These are phyloP conservation scores for Musa troglodytarum DNA, from an alignment of 176 grass and related monocot genomes.

Conservation along the genomic window DNA sequence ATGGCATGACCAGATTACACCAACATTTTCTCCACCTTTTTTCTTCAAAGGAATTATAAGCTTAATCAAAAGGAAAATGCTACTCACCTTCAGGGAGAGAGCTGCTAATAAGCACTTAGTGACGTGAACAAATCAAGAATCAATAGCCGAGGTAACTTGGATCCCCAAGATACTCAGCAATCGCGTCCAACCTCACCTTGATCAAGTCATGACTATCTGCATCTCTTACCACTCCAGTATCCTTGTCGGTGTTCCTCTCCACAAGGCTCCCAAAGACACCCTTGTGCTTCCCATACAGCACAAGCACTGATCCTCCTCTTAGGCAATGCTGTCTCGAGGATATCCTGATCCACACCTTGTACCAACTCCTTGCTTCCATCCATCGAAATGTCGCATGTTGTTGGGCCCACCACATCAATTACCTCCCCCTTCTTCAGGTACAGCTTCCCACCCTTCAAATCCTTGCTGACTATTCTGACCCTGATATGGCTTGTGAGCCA, in stretches of 20 bases:
- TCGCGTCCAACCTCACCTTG: conserved; percentile 62
- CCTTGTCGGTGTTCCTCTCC: conserved; percentile 52
- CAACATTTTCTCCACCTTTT: too few species aligned
- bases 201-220: conserved; percentile 66
- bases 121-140: conserved; percentile 7
- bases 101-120: not conserved
- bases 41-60: too few species aligned
- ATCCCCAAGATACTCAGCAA: conserved; percentile 80
- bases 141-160: conserved; percentile 64
- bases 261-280: conserved; percentile 71
- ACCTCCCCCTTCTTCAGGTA: conserved; percentile 80
- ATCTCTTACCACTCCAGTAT: conserved; percentile 56
- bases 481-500: conserved; percentile 87
- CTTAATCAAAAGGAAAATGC: not conserved
- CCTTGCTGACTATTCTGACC: conserved; percentile 75
- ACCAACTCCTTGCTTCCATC: conserved; percentile 58
- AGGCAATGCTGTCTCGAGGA: conserved; percentile 86
- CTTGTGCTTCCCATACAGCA: conserved; percentile 76
- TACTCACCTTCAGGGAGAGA: not conserved
- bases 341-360: conserved; percentile 84
- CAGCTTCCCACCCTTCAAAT: conserved; percentile 49
- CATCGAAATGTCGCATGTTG: conserved; percentile 68
- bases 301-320: conserved; percentile 60
- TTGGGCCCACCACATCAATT: conserved; percentile 77
- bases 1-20: not conserved